Evolutionary conservation across 129 eudicot genomes (phyloP), one percentile per base, ranked within the genome.

Genomic region (Mikania micrantha): DNA sequence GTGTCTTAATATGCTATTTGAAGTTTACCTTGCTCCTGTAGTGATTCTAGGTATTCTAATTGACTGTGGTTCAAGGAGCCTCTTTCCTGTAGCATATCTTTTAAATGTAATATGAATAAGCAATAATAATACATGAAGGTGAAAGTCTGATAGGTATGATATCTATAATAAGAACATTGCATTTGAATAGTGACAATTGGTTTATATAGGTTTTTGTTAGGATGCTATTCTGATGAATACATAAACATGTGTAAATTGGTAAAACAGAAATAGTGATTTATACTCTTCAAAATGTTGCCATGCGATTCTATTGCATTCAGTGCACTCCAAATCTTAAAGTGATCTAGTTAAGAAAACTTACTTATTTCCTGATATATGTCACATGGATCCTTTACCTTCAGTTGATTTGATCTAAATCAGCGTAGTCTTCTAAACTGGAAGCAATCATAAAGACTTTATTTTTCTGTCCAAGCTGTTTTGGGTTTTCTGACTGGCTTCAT

Each of bases 381-480:
- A 64, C 50, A 64, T 67, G 60, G 36, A 9, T 47, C 42, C 45
- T 48, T 66, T 31, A 47, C 41, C 48, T 67, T 44, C 29, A 6
- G 45, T 42, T 24, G 25, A 21, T 27, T 40, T 9, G 60, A 52
- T 41, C n/a, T 42, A 64, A 25, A 64, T 39, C 71, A 47, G 52
- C 29, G 34, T 67, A 47, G 53, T 66, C 60, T 66, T 66, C 60
- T 66, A 66, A 66, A 31, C 54, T 31, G 22, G 41, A 28, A 28
- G 56, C 58, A 28, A 44, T 28, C 58, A 24, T 25, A 25, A 65
- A 42, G 36, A 41, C 57, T 38, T 36, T 44, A 32, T 32, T 28
- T 66, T 29, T 31, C 32, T 66, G 59, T 29, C 17, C 44, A 47
- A 45, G 72, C 48, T 66, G 60, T 29, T 66, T 54, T 54, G 36